Evolutionary conservation across 495 filamentous ascomycete species (phyloP).

Genomic region (Daldinia childiae): DNA sequence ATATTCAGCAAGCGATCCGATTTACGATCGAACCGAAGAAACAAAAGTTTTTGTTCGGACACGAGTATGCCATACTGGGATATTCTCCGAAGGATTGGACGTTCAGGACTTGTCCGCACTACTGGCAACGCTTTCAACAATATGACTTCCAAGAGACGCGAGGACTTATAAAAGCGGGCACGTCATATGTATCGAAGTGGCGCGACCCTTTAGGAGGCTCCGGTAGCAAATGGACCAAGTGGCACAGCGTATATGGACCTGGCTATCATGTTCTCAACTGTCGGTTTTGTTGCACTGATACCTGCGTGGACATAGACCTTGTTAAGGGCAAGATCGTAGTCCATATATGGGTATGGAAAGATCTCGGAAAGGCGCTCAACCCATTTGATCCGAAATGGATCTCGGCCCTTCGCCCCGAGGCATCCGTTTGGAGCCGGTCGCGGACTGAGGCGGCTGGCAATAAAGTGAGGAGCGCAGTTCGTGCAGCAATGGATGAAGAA

Average conservation of each 20-base stretch:
- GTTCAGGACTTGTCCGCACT: conserved; percentile 42
- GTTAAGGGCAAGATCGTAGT: conserved; percentile 36
- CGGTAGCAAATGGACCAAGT: conserved; percentile 13
- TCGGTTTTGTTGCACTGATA: conserved; percentile 40
- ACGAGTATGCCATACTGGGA: conserved; percentile 5
- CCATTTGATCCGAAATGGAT: conserved; percentile 42
- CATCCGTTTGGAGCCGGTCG: conserved; percentile 3
- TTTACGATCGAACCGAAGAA: conserved; percentile 40
- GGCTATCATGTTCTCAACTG: conserved; percentile 22
- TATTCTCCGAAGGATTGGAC: conserved; percentile 20
- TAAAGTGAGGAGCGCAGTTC: not conserved
- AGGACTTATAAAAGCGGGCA: conserved; percentile 26
- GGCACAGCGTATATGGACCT: conserved; percentile 32
- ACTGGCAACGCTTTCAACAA: conserved; percentile 27
- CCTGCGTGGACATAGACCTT: conserved; percentile 24
- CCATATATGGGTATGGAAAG: conserved; percentile 36
- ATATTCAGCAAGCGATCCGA: conserved; percentile 34
- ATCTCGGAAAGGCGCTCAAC: conserved; percentile 39
- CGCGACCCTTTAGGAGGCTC: not conserved
- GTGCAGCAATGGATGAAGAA: conserved; percentile 7
- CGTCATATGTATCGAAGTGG: conserved; percentile 28
- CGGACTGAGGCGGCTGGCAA: not conserved
- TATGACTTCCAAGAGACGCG: conserved; percentile 33
- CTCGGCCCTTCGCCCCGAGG: conserved; percentile 21
- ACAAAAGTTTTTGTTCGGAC: conserved; percentile 13